Evolutionary conservation across 768 basidiomycete genomes (phyloP).

Genomic region (Gyrodon lividus): DNA sequence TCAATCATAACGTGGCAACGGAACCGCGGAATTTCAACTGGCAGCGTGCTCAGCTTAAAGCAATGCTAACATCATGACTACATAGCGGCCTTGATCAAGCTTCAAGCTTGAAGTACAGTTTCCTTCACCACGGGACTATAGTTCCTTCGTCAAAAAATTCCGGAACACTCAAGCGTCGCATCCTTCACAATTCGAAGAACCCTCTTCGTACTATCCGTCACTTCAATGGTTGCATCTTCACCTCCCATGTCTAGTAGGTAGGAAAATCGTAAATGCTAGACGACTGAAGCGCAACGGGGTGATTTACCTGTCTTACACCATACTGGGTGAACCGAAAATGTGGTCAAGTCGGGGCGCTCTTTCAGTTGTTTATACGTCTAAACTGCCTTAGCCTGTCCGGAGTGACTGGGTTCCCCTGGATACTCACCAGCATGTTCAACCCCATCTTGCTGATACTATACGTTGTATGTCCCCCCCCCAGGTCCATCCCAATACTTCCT

Average conservation of each 20-base stretch:
- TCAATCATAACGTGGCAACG: no score
- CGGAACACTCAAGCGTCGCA: conserved; percentile 24
- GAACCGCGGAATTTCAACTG: no score
- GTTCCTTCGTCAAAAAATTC: conserved; percentile 30
- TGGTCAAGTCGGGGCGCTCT: conserved; percentile 30
- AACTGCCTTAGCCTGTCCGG: neutral
- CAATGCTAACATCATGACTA: no score
- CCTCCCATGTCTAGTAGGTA: conserved; percentile 30
- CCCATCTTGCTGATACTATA: conserved; percentile 37
- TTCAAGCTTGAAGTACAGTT: no score
- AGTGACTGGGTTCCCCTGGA: neutral
- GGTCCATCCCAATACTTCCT: conserved; percentile 33
- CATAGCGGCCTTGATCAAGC: no score
- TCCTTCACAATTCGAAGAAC: conserved; percentile 25
- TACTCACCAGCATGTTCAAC: conserved; percentile 37
- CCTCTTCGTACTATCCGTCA: conserved; percentile 25
- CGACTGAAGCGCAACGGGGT: neutral
- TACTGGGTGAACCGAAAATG: conserved; percentile 33
- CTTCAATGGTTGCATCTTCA: conserved; percentile 22
- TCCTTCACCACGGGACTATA: conserved; percentile 28
- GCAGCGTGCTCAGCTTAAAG: no score
- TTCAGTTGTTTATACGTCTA: conserved; percentile 37
- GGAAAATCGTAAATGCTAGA: neutral
- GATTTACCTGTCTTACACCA: conserved; percentile 37
- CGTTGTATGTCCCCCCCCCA: conserved; percentile 25